phyloP scores from a whole-genome alignment of 2,329 filamentous ascomycete species.

The Fusarium fujikuroi region DNA sequence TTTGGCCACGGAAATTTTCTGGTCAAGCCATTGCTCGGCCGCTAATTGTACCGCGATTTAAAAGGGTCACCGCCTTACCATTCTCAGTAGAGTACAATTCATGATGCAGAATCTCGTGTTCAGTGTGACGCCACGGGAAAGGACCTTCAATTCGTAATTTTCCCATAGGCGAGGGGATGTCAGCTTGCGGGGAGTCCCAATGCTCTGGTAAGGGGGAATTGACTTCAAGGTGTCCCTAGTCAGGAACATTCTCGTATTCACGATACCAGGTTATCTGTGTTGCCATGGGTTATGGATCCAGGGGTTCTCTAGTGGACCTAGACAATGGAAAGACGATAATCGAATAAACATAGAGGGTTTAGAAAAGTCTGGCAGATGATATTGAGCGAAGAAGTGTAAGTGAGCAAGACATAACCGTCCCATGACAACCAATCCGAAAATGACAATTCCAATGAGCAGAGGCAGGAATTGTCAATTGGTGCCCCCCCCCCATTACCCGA shows the following conservation, averaged over 20 bases:
- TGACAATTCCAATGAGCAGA: slow-evolving; percentile 1
- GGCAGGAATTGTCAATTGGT: not conserved
- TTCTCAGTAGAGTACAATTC: not conserved
- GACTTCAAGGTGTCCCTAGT: slow-evolving; percentile 13
- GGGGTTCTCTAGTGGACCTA: slow-evolving; percentile 2
- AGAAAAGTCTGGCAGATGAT: not conserved
- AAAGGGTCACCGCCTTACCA: not conserved
- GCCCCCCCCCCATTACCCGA: not conserved
- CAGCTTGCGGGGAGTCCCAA: slow-evolving; percentile 6
- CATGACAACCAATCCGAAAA: not conserved
- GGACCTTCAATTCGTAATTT: not conserved
- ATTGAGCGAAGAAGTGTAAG: not conserved
- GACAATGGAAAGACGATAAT: not conserved
- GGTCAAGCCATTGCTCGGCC: not conserved
- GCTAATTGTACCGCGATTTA: not conserved
- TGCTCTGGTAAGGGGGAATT: slow-evolving; percentile 5
- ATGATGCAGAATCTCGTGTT: not conserved
- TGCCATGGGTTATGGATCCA: slow-evolving; percentile 18
- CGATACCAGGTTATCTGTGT: slow-evolving; percentile 7
- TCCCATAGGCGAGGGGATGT: not conserved
- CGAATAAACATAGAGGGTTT: not conserved
- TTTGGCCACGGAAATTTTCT: not conserved
- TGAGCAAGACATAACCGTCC: not conserved
- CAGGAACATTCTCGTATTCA: slow-evolving; percentile 35
- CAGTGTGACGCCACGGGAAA: slow-evolving; percentile 19